Base-by-base conservation (phyloP, 2,329 filamentous ascomycete genomes). In the Colletotrichum chrysophilum region DNA sequence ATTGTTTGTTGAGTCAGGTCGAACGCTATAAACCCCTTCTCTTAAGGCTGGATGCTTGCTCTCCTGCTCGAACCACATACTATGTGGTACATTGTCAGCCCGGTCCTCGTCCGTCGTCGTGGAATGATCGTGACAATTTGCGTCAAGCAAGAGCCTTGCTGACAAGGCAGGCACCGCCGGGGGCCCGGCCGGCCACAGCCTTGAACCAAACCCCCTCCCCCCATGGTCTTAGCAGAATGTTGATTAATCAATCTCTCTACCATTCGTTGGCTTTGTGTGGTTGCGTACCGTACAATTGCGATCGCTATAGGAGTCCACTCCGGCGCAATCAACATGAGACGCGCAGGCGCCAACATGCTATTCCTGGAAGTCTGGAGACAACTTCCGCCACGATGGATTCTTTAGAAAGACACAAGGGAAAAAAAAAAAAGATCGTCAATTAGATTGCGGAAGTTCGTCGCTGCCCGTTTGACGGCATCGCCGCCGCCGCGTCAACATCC, bases 281-380 rank as follows among this genome's bases (percentile, higher is more conserved):
- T 60, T 28, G 56, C 56, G 56, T 28, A 38, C 26, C 34, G 28
- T 62, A 13, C 55, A 28, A 72, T 71, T 75, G 24, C 30, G 72
- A 75, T 71, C 69, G 72, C 69, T 67, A 21, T 62, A 36, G 48
- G 89, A 89, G 89, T 89, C 74, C 97, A 99, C 79, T 94, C 96
- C 28, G 88, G 98, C 24, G 94, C 93, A 16, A 88, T 98, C 78
- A 98, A 98, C 83, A 98, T 99, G 72, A 72, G 72, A 75, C 72
- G 72, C 16, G 61, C 30, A 72, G 32, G 38, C 72, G 36, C 61
- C 68, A 56, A 48, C 32, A 67, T 66, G 38, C 72, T 75, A 75
- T 75, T 75, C 61, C 62, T 75, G 72, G 67, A 26, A 72, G 55
- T 43, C 38, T 66, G 62, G 61, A 21, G 43, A 34, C 9, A 34